Conservation (phyloP, 768 basidiomycete genomes). For the Amanita phalloides region DNA sequence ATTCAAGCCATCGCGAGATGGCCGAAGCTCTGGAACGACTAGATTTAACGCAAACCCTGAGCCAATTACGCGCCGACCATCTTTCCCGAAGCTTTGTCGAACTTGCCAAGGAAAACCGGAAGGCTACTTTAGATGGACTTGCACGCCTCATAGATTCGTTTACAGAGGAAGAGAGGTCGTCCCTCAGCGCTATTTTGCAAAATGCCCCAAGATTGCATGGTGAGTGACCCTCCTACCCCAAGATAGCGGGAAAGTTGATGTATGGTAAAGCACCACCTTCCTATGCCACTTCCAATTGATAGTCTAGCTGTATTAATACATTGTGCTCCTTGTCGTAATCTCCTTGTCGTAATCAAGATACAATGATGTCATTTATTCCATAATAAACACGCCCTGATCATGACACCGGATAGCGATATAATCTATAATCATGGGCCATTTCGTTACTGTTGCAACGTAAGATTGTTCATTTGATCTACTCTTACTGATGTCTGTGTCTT, state of each 20-base stretch:
- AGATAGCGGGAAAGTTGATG: not conserved
- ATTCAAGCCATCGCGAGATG: conserved; percentile 42
- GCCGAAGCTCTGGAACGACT: conserved; percentile 63
- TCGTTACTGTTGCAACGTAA: conserved; percentile 81
- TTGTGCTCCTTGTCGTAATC: not conserved
- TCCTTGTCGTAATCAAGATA: not conserved
- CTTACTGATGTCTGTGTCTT: conserved; percentile 6
- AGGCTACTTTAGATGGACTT: conserved; percentile 67
- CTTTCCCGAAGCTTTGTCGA: conserved; percentile 57
- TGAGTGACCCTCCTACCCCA: conserved; percentile 20
- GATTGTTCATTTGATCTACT: conserved; percentile 13
- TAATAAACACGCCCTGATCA: not conserved
- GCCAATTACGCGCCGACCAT: conserved; percentile 60
- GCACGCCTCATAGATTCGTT: conserved; percentile 63
- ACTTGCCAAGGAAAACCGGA: conserved; percentile 63
- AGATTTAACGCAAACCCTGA: conserved; percentile 50
- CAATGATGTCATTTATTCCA: not conserved
- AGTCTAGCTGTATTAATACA: not conserved
- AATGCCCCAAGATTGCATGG: conserved; percentile 46
- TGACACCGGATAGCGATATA: not conserved
- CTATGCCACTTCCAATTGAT: conserved; percentile 13
- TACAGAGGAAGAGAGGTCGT: conserved; percentile 59
- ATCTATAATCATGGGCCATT: conserved; percentile 4
- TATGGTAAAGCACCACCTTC: conserved; percentile 24
- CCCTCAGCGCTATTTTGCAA: conserved; percentile 52